phyloP scores from a whole-genome alignment of 2,329 filamentous ascomycete species.

The Lasiodiplodia theobromae region DNA sequence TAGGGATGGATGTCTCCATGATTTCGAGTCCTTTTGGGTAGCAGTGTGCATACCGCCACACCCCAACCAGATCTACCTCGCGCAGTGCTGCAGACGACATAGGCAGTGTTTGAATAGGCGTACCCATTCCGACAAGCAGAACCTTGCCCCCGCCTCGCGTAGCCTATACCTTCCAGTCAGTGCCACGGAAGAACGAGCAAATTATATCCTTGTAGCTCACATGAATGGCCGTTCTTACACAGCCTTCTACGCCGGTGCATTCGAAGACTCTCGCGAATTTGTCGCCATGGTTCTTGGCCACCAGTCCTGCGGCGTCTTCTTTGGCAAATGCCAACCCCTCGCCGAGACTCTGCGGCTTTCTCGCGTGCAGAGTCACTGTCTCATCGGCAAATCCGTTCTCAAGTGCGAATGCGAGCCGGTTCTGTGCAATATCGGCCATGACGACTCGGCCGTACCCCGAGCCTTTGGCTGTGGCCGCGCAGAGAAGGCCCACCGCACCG shows the following conservation, averaged over 20 bases:
- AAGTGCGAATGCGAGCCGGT: not conserved
- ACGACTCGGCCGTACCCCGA: not conserved
- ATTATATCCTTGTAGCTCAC: not conserved
- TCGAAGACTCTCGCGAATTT: not conserved
- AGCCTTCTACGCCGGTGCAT: not conserved
- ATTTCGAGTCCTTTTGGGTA: not conserved
- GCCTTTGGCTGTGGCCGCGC: not conserved
- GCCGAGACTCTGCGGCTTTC: not conserved
- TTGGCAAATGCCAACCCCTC: not conserved
- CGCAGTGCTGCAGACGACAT: not conserved
- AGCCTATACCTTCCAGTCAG: not conserved
- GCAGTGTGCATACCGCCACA: slow-evolving; percentile 9
- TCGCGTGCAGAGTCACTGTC: not conserved
- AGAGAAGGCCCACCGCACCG: not conserved
- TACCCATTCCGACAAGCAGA: not conserved
- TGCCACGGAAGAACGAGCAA: not conserved
- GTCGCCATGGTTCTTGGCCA: not conserved
- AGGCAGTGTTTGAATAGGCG: not conserved
- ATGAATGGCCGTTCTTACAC: not conserved
- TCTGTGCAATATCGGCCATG: not conserved
- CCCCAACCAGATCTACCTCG: not conserved
- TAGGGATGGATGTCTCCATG: not conserved
- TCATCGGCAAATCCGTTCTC: not conserved
- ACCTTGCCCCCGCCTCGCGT: not conserved
- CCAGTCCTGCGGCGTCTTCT: not conserved